Conservation (phyloP, 2,329 filamentous ascomycete genomes). For the Sporothrix humicola region DNA sequence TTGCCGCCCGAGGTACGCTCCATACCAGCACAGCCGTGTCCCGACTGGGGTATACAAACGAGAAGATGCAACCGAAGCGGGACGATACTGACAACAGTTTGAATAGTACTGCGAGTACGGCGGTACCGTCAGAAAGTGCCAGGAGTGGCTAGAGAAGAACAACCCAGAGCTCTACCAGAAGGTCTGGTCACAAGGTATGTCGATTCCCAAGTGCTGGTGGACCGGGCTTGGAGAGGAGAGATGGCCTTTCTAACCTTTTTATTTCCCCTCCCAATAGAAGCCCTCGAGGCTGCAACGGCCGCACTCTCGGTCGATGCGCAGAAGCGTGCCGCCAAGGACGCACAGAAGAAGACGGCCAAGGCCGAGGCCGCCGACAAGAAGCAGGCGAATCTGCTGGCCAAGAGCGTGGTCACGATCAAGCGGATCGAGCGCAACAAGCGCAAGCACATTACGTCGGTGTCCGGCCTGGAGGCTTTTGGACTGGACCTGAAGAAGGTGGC, state of each 20-base stretch:
- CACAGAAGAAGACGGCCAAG: constrained; percentile 95
- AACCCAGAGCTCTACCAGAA: constrained; percentile 74
- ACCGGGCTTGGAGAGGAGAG: constrained; percentile 35
- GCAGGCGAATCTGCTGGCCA: constrained; percentile 79
- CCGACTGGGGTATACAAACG: background rate
- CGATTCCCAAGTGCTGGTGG: constrained; percentile 35
- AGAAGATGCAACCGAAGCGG: background rate
- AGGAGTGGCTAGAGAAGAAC: constrained; percentile 86
- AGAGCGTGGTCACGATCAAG: constrained; percentile 87
- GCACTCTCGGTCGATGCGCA: constrained; percentile 88
- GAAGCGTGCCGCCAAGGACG: constrained; percentile 94
- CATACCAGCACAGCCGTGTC: background rate
- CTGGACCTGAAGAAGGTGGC: constrained; percentile 93
- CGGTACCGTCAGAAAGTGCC: constrained; percentile 93
- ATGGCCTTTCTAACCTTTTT: constrained; percentile 16
- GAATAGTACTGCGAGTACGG: constrained; percentile 97
- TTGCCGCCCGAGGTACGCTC: constrained; percentile 66
- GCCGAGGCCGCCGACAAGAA: constrained; percentile 85
- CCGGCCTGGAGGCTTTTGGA: constrained; percentile 86
- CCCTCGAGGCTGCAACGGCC: constrained; percentile 81
- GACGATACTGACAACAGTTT: background rate
- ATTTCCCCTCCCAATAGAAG: constrained; percentile 59
- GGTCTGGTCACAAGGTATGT: constrained; percentile 82
- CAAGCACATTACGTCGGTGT: constrained; percentile 94
- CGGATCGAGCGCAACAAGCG: constrained; percentile 97